A percentile compares a stretch with the other conserved stretches of the same genome.
Conservation (phyloP, 2,329 filamentous ascomycete genomes). For the Ophiosphaerella narmari region DNA sequence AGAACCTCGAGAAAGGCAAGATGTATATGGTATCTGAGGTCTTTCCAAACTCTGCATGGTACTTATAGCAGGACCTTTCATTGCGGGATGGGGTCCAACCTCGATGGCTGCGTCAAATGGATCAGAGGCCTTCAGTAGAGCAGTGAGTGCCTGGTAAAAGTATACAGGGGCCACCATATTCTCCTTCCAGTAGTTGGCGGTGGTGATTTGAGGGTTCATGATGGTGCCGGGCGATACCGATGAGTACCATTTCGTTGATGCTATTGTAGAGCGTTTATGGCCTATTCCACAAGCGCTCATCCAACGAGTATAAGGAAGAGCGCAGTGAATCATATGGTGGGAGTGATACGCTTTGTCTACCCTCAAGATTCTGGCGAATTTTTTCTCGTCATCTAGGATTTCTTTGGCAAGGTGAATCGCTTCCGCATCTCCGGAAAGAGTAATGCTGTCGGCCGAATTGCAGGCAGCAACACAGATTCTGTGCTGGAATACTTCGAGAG, state of each 20-base stretch:
- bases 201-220: constrained; percentile 13
- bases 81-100: constrained; percentile 53
- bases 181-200: constrained; percentile 49
- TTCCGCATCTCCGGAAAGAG: constrained; percentile 48
- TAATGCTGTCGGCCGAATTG: constrained; percentile 42
- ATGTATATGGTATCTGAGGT: constrained; percentile 20
- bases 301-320: neutral
- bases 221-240: neutral
- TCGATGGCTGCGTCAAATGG: constrained; percentile 27
- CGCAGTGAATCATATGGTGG: constrained; percentile 3
- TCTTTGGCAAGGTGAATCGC: constrained; percentile 39
- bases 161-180: constrained; percentile 44
- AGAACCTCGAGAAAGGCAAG: constrained; percentile 20
- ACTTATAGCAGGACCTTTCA: constrained; percentile 50
- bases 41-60: constrained; percentile 20
- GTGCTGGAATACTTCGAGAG: neutral
- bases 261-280: too few species aligned
- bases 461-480: neutral
- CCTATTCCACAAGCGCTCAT: neutral
- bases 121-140: constrained; percentile 3
- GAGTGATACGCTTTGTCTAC: constrained; percentile 53
- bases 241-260: too few species aligned
- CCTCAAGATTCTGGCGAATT: constrained; percentile 47
- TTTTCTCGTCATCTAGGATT: constrained; percentile 40
- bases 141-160: constrained; percentile 50